Base-by-base conservation (phyloP, 441 rosid species). In the Brassica balearica region DNA sequence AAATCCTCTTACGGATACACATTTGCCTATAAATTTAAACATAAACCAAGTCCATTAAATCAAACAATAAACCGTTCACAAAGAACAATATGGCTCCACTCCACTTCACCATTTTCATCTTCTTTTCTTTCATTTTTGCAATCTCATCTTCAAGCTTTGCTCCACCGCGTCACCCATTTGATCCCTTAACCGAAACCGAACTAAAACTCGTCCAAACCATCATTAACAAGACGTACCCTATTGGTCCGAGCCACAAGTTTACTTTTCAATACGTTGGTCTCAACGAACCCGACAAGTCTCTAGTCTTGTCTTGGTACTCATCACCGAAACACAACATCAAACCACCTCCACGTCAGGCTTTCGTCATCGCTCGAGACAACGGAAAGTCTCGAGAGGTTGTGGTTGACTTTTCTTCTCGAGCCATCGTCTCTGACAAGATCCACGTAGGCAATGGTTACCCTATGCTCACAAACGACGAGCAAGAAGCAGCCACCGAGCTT, bases 191-290 rank as follows among this genome's bases (percentile, higher is more conserved):
- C 65, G 76, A 87, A 14, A 64, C 83, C 1, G 98, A 91, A 81
- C 82, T 91, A 78, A 83, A 85, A 80, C 88, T 74, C 65, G 51
- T 83, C 61, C 77, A 77, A 58, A 62, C 68, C 65, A 81, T 87
- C 32, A 73, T 91, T 60, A 82, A 81, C 14, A 84, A 83, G 1
- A 81, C 94, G 0, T 78, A 53, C 4, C 81, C 84, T 9, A 75
- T 81, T 69, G 75, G 81, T 32, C 83, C 87, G 1, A 55, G 20
- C 32, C 78, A 68, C 17, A 89, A 88, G 81, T 63, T 91, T 65
- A 89, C 89, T 46, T 91, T 86, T 59, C 96, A 93, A 65, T 82
- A 82, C 77, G 85, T 90, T 8, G 93, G 87, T 79, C 85, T 93
- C 12, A 90, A 90, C 48, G 97, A 91, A 59, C 97, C 95, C 3